phyloP scores from a whole-genome alignment of 306 rosid genomes.

The Cicer cuneatum region DNA sequence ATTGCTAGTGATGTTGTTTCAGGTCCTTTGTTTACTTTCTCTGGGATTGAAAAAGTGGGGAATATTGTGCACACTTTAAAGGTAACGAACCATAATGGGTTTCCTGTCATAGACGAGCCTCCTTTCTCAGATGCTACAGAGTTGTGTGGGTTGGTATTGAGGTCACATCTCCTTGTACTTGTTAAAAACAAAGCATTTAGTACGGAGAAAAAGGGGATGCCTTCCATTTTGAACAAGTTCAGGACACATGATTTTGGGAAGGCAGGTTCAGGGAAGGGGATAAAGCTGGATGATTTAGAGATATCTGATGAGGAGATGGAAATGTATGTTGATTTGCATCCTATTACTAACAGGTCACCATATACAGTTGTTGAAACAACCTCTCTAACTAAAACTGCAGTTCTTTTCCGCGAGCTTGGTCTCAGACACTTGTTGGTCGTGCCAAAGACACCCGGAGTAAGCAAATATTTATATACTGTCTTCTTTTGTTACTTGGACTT shows the following conservation, averaged over 20 bases:
- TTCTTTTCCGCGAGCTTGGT: constrained; percentile 74
- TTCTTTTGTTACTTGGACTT: not conserved
- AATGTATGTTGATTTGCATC: constrained; percentile 81
- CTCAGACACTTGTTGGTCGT: constrained; percentile 79
- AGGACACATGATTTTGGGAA: constrained; percentile 72
- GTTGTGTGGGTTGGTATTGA: constrained; percentile 74
- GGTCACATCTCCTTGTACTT: constrained; percentile 79
- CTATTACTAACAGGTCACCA: constrained; percentile 65
- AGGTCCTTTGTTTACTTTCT: constrained; percentile 66
- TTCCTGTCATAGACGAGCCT: constrained; percentile 83
- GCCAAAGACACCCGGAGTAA: constrained; percentile 68
- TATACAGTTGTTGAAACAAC: constrained; percentile 73
- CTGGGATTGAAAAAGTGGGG: constrained; percentile 78
- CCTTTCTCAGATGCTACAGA: constrained; percentile 62
- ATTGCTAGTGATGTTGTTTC: constrained; percentile 76
- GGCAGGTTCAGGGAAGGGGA: constrained; percentile 77
- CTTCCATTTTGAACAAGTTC: constrained; percentile 49
- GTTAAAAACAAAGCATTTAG: constrained; percentile 63
- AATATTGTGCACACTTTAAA: constrained; percentile 59
- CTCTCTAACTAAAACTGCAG: constrained; percentile 75
- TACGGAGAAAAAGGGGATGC: constrained; percentile 42
- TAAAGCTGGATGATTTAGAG: constrained; percentile 61
- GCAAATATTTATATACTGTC: too few species aligned
- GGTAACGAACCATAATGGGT: constrained; percentile 65
- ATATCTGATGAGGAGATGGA: constrained; percentile 68